phyloP scores from a whole-genome alignment of 179 eudicot genomes.

The Beta macrorhiza region DNA sequence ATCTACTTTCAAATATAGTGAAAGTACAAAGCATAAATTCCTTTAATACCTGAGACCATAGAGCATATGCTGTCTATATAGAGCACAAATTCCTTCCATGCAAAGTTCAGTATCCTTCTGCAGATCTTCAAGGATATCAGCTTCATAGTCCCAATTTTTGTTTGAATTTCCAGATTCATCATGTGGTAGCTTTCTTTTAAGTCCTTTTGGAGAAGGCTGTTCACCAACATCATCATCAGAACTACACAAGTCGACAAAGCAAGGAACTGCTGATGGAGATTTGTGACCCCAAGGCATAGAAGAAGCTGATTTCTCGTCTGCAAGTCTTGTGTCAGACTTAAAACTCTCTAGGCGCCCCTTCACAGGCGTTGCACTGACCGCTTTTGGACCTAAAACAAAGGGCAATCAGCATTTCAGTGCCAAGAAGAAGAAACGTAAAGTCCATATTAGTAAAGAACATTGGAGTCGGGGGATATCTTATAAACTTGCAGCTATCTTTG shows the following conservation, averaged over 20 bases:
- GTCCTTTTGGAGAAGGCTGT: not conserved
- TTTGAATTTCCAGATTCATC: constrained; percentile 12
- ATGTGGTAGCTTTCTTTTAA: constrained; percentile 17
- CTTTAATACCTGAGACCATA: constrained; percentile 21
- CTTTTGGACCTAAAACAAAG: constrained; percentile 1
- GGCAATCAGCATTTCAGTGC: not conserved
- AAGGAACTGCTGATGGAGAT: not conserved
- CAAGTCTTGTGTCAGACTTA: not conserved
- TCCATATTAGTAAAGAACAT: not conserved
- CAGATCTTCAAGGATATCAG: constrained; percentile 33
- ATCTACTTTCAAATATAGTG: not conserved
- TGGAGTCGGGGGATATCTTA: no score
- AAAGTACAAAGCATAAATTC: not conserved
- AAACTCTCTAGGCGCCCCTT: not conserved
- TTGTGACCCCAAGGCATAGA: constrained; percentile 1
- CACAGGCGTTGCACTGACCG: not conserved
- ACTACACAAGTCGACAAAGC: constrained; percentile 22
- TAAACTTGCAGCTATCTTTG: no score
- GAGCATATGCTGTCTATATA: constrained; percentile 26
- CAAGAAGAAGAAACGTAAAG: not conserved
- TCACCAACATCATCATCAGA: constrained; percentile 41
- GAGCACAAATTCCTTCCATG: constrained; percentile 42
- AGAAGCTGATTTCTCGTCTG: constrained; percentile 5
- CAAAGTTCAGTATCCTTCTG: constrained; percentile 31
- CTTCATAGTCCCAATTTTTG: constrained; percentile 30